Evolutionary conservation across 345 rosid genomes (phyloP).

Genomic region (Ceriops tagal): DNA sequence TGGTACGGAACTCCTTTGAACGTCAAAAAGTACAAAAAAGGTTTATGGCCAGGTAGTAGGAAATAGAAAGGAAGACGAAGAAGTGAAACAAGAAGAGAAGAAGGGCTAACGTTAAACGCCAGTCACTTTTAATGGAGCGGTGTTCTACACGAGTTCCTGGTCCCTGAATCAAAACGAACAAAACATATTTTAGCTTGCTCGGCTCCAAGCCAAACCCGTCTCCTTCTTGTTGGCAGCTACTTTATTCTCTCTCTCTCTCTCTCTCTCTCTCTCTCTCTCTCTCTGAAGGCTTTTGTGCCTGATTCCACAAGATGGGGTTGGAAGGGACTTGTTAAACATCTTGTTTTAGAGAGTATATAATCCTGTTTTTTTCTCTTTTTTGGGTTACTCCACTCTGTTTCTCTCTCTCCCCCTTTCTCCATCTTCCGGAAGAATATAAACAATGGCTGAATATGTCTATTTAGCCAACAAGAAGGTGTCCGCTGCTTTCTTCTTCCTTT

Average conservation of each 20-base stretch:
- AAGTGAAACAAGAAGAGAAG: too few species aligned
- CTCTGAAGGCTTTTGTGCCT: background rate
- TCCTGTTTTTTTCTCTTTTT: background rate
- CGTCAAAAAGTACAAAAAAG: too few species aligned
- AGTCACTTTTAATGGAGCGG: background rate
- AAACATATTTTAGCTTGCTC: too few species aligned
- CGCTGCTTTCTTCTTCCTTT: background rate
- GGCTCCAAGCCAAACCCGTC: background rate
- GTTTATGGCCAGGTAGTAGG: too few species aligned
- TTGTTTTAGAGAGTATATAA: background rate
- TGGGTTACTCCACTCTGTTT: background rate
- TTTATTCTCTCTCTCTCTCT: background rate
- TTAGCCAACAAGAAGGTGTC: constrained; percentile 58
- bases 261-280: background rate
- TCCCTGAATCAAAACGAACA: background rate
- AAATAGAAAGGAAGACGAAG: too few species aligned
- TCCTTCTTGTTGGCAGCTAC: constrained; percentile 7
- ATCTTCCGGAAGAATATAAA: constrained; percentile 26
- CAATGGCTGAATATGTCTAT: constrained; percentile 70
- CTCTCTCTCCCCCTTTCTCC: background rate
- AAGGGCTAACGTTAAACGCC: background rate
- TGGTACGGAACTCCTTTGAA: too few species aligned
- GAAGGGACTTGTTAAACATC: background rate
- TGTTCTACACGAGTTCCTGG: constrained; percentile 2
- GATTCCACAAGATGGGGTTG: background rate